Evolutionary conservation across 345 rosid species (phyloP), one percentile per base, ranked within the genome.

Genomic region (Fremontodendron californicum): DNA sequence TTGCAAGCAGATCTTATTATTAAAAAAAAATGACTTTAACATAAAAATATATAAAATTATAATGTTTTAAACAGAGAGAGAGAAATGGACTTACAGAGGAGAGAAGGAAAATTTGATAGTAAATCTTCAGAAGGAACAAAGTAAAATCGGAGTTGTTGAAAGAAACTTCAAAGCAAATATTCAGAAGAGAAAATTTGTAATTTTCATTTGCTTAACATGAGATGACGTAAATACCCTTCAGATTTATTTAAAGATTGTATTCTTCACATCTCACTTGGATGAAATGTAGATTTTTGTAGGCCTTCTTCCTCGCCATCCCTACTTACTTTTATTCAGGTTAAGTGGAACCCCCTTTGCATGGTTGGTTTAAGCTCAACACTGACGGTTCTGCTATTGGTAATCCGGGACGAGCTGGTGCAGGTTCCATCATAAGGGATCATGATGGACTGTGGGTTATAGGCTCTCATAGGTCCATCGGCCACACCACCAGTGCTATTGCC

Each of bases 111-210:
- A 71, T 67, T 18, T 10, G 74, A 49, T 29, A 7, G 74, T 43
- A 18, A 18, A 31, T 49, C 74, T 49, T 27, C 2, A 29, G 2
- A 42, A 49, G n/a, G 74, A 48, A 49, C 5, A 48, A 29, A 48
- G 43, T 12, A 9, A 9, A 71, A 29, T 29, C 74, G 18, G n/a
- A 31, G 42, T 31, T 31, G 42, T 31, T 71, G 60, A 71, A 71
- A n/a, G n/a, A n/a, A n/a, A 71, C 60, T 48, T 71, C 74, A 48
- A 70, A 31, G 74, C 74, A 48, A 70, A 70, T 18, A 18, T 70
- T 70, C 58, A 70, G 65, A 25, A 9, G 54, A 6, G 18, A 48
- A 12, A 48, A 1, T 4, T 29, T 48, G 57, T 40, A 33, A 15
- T 16, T 46, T 46, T 46, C 25, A 3, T 4, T 46, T 48, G 74